A percentile compares a stretch with the other conserved stretches of the same genome.
Evolutionary conservation across 1,139 yeast genomes (phyloP).

Genomic region (Kodamaea derodonti): DNA sequence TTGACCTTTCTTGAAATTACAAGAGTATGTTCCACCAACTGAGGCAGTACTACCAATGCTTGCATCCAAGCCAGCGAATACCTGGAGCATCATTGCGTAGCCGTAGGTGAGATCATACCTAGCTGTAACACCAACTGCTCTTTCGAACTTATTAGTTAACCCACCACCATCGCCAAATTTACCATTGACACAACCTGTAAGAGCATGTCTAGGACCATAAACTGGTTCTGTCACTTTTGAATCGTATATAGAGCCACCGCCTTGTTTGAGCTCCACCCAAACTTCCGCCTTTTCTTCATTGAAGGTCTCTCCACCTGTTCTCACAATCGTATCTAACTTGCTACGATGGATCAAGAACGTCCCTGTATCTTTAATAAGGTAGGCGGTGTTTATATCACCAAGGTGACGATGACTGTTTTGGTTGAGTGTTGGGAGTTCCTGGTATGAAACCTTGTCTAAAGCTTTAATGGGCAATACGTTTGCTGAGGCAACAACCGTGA

Average conservation of each 20-base stretch:
- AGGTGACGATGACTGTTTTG: constrained; percentile 6
- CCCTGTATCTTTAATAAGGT: constrained; percentile 11
- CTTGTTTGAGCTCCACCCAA: constrained; percentile 15
- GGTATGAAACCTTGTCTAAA: background rate
- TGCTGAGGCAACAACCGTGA: no score
- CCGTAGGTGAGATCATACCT: constrained; percentile 15
- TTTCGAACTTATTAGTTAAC: constrained; percentile 13
- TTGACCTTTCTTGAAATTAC: constrained; percentile 16
- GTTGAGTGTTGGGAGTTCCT: background rate
- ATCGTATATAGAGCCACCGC: constrained; percentile 1
- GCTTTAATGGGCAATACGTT: background rate
- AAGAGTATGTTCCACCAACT: constrained; percentile 14
- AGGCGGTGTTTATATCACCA: constrained; percentile 11
- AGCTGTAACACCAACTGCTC: constrained; percentile 13
- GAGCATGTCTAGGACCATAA: constrained; percentile 7
- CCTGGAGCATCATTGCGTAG: constrained; percentile 4
- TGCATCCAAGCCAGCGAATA: constrained; percentile 5
- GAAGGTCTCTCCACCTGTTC: constrained; percentile 13
- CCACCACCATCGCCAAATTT: constrained; percentile 21
- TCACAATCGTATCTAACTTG: constrained; percentile 16
- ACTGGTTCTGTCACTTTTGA: no score
- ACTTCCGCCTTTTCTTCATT: constrained; percentile 6
- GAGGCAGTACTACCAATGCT: constrained; percentile 8
- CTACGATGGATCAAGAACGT: constrained; percentile 15
- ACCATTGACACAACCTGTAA: constrained; percentile 19